Base-by-base conservation (phyloP, 305 asterid species). In the Fraxinus sp. region DNA sequence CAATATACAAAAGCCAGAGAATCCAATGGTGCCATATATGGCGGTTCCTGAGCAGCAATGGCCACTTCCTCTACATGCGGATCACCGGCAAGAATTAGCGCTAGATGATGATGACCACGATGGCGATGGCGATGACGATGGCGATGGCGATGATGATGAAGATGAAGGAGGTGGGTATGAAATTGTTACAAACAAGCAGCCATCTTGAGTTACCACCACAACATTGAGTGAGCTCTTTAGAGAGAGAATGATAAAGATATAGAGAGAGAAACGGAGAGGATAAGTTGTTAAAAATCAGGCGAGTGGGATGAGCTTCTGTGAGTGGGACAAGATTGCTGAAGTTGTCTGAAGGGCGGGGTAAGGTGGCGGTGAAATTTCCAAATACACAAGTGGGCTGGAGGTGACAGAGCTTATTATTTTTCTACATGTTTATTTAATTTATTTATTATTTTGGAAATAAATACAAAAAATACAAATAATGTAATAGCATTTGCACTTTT, bases 1-100 rank as follows among this genome's bases (percentile, higher is more conserved):
- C 7, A 28, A 78, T 3, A 37, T 16, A 32, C 77, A 18, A 18
- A 55, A 55, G 78, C 84, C 57, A 18, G 85, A 79, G 80, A 55
- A 55, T 55, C 81, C 83, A n/a, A 85, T 83, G 88, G 74, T 52
- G 0, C 91, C 90, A 8, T 81, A 83, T 75, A 89, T 89, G 92
- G 90, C 86, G 14, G 92, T 55, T 55, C 64, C 64, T n/a, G 64
- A 88, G 49, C 90, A 89, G 41, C 92, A 89, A 80, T 88, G 91
- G 92, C 91, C 87, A 3, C 82, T 74, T 26, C 87, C 82, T 10
- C 24, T 4, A 18, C 64, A 55, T 1, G 81, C 35, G 37, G 76
- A 85, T 0, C 83, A 26, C 0, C 76, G 10, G 7, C 85, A 82
- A 22, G 78, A 82, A 11, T 46, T 52, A 4, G 76, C 79, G 2